A percentile compares a stretch with the other conserved stretches of the same genome.
Evolutionary conservation across 768 basidiomycete genomes (phyloP).

Genomic region (Paxillus ammoniavirescens): DNA sequence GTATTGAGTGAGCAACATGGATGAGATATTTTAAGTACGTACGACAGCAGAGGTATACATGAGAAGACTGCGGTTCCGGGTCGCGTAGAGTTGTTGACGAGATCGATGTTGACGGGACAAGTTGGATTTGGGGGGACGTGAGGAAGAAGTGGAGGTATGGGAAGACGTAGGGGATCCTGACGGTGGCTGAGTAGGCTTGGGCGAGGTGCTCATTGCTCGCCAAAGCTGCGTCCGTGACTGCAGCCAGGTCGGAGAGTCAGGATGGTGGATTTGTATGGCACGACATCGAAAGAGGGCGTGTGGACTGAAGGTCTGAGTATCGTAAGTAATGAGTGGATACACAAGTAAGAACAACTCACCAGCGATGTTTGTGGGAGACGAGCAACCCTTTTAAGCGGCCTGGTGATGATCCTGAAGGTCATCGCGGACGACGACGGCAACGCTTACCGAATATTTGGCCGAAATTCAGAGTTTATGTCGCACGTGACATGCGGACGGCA

Average conservation of each 20-base stretch:
- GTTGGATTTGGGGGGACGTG: background rate
- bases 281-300: background rate
- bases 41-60: slow-evolving; percentile 87
- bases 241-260: background rate
- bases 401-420: slow-evolving; percentile 1
- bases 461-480: background rate
- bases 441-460: background rate
- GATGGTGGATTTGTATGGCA: background rate
- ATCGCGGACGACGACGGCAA: slow-evolving; percentile 3
- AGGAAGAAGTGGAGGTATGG: background rate
- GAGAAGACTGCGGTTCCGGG: slow-evolving; percentile 69
- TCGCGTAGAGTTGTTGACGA: slow-evolving; percentile 45
- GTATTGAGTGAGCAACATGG: slow-evolving; percentile 1
- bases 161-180: slow-evolving; percentile 14
- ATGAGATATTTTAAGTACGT: slow-evolving; percentile 28
- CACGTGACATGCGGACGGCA: slow-evolving; percentile 19
- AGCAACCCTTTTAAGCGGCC: background rate
- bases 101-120: slow-evolving; percentile 27
- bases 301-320: background rate
- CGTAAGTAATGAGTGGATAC: background rate
- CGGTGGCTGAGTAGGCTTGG: background rate
- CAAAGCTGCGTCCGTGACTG: slow-evolving; percentile 2
- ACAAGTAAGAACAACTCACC: background rate
- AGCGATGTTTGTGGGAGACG: background rate
- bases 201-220: background rate